phyloP scores from a whole-genome alignment of 2,329 filamentous ascomycete species.

The Pezicula carpinea region DNA sequence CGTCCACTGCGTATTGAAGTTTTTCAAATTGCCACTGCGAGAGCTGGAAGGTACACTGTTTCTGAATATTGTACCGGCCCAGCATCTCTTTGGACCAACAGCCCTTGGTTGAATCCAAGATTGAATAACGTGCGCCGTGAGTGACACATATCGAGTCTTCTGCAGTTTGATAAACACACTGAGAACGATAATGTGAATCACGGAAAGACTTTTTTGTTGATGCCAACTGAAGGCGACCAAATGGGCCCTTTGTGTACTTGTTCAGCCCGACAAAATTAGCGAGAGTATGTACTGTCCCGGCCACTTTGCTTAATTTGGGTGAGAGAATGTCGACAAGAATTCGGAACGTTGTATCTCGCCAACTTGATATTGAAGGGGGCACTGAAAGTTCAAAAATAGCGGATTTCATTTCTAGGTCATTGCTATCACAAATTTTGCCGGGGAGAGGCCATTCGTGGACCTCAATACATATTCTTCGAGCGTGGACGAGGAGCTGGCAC shows the following conservation, averaged over 20 bases:
- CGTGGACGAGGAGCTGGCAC: conserved; percentile 30
- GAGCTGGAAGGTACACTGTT: conserved; percentile 37
- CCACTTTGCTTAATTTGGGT: not conserved
- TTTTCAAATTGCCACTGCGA: conserved; percentile 20
- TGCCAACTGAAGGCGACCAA: conserved; percentile 12
- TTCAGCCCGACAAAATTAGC: conserved; percentile 5
- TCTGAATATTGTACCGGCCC: conserved; percentile 19
- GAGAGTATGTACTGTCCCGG: conserved; percentile 3
- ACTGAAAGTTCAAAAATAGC: conserved; percentile 48
- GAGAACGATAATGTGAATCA: conserved; percentile 29
- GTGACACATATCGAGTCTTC: conserved; percentile 37
- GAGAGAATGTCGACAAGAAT: conserved; percentile 37
- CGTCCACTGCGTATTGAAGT: conserved; percentile 17
- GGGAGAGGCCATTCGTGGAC: conserved; percentile 56
- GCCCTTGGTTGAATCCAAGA: conserved; percentile 29
- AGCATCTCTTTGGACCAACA: conserved; percentile 14
- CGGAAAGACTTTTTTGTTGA: conserved; percentile 11
- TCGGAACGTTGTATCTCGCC: conserved; percentile 44
- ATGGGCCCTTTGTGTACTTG: not conserved
- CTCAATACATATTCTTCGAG: conserved; percentile 36
- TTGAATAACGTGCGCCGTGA: conserved; percentile 39
- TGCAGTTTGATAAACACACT: conserved; percentile 20
- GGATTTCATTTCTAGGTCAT: conserved; percentile 31
- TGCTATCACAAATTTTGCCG: fast-evolving
- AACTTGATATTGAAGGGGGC: conserved; percentile 37